Evolutionary conservation across 768 basidiomycete genomes (phyloP).

Genomic region (Mycena belliarum): DNA sequence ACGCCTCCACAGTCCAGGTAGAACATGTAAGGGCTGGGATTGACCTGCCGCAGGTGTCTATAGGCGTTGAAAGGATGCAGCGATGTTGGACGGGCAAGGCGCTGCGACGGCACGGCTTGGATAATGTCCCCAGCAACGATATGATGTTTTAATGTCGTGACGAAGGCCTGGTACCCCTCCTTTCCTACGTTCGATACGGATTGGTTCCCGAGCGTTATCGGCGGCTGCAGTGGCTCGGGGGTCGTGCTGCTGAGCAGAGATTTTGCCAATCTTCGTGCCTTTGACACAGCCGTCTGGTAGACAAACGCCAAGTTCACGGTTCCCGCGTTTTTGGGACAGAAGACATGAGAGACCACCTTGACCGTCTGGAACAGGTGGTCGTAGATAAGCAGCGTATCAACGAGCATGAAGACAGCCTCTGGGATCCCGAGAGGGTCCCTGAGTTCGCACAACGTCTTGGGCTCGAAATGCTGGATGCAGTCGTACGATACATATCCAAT

Average conservation of each 20-base stretch:
- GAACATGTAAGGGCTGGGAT: conserved; percentile 99
- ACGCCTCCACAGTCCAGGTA: conserved; percentile 92
- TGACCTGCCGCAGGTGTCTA: conserved; percentile 88
- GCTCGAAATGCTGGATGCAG: conserved; percentile 95
- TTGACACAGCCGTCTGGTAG: conserved; percentile 85
- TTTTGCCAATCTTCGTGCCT: conserved; percentile 81
- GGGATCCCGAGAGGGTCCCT: conserved; percentile 86
- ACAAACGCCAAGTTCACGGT: conserved; percentile 73
- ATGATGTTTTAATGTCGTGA: conserved; percentile 89
- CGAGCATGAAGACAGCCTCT: conserved; percentile 95
- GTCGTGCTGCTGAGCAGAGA: conserved; percentile 51
- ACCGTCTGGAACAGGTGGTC: conserved; percentile 95
- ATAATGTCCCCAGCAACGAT: conserved; percentile 98
- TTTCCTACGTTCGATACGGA: conserved; percentile 91
- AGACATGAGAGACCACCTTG: conserved; percentile 96
- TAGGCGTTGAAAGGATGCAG: conserved; percentile 98
- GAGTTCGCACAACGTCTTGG: conserved; percentile 78
- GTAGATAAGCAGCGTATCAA: conserved; percentile 93
- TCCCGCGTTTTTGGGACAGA: conserved; percentile 71
- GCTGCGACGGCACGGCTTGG: conserved; percentile 96
- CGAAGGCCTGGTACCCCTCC: conserved; percentile 87
- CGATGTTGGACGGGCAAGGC: conserved; percentile 79
- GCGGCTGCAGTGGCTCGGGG: conserved; percentile 68
- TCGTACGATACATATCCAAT: conserved; percentile 98
- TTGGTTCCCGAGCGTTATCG: conserved; percentile 64